These are phyloP conservation scores for Clonostachys sp. DNA, from an alignment of 2,329 filamentous ascomycete genomes.

Conservation along the genomic window DNA sequence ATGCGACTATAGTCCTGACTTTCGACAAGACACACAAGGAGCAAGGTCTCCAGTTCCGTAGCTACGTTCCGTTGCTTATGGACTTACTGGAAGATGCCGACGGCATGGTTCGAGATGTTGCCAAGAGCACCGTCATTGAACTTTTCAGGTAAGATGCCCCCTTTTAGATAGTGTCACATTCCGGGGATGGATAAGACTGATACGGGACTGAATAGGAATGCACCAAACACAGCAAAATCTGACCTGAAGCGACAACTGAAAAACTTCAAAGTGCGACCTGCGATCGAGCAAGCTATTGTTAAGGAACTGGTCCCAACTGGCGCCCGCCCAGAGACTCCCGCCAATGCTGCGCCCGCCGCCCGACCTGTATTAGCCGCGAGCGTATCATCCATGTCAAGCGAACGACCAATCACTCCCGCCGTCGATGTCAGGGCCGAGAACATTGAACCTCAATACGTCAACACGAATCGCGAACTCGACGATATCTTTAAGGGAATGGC, in stretches of 20 bases:
- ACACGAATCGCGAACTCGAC: conserved; percentile 82
- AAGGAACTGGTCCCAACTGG: conserved; percentile 53
- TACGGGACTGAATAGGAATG: conserved; percentile 38
- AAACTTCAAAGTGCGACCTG: conserved; percentile 78
- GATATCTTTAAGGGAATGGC: conserved; percentile 82
- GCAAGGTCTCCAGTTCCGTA: conserved; percentile 73
- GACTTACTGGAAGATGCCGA: conserved; percentile 88
- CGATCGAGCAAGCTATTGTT: conserved; percentile 78
- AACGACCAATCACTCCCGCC: conserved; percentile 56
- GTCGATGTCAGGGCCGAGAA: conserved; percentile 61
- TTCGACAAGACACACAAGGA: conserved; percentile 69
- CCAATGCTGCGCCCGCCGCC: conserved; percentile 32
- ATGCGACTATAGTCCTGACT: too few relatives aligned
- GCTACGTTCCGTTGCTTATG: conserved; percentile 79
- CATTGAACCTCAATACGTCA: conserved; percentile 78
- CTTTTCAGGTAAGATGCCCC: conserved; percentile 64
- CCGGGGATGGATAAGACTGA: conserved; percentile 3
- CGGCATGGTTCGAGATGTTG: conserved; percentile 77
- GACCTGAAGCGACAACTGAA: conserved; percentile 85
- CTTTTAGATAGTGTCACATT: background rate
- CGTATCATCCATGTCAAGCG: conserved; percentile 37
- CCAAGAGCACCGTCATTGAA: conserved; percentile 79
- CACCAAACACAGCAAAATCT: conserved; percentile 77
- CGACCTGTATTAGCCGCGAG: conserved; percentile 42
- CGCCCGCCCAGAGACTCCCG: conserved; percentile 34